Evolutionary conservation across 1,284 basidiomycete species (phyloP).

Genomic region (Ganoderma boninense): DNA sequence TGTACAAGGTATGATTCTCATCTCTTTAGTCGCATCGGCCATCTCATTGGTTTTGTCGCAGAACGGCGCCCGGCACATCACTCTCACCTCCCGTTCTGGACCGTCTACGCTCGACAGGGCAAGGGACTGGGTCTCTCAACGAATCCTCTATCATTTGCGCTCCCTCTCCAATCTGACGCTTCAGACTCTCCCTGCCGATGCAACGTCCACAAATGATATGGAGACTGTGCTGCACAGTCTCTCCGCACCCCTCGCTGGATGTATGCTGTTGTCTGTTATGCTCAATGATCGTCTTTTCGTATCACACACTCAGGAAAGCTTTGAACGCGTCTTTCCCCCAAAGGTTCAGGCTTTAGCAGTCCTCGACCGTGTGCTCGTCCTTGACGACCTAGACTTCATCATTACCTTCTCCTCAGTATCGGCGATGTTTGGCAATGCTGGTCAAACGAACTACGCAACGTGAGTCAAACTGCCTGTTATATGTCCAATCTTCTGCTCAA

Average conservation of each 20-base stretch:
- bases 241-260: constrained; percentile 42
- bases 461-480: constrained; percentile 33
- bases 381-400: constrained; percentile 46
- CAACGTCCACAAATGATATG: constrained; percentile 35
- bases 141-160: constrained; percentile 42
- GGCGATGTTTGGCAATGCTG: constrained; percentile 47
- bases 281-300: constrained; percentile 45
- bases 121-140: constrained; percentile 35
- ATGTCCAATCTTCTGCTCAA: too few relatives aligned
- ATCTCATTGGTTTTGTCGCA: constrained; percentile 22
- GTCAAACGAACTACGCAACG: constrained; percentile 52
- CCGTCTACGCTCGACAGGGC: constrained; percentile 31
- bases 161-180: constrained; percentile 43
- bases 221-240: constrained; percentile 35
- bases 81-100: constrained; percentile 50
- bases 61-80: constrained; percentile 48
- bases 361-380: constrained; percentile 34
- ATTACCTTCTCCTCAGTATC: constrained; percentile 48
- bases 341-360: constrained; percentile 44
- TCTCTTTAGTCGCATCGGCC: neutral
- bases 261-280: constrained; percentile 45
- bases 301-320: constrained; percentile 42
- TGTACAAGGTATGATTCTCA: constrained; percentile 45
- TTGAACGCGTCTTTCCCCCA: constrained; percentile 38
- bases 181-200: constrained; percentile 41